Conservation (phyloP, 768 basidiomycete species). For the Podaxis carcinomalis region DNA sequence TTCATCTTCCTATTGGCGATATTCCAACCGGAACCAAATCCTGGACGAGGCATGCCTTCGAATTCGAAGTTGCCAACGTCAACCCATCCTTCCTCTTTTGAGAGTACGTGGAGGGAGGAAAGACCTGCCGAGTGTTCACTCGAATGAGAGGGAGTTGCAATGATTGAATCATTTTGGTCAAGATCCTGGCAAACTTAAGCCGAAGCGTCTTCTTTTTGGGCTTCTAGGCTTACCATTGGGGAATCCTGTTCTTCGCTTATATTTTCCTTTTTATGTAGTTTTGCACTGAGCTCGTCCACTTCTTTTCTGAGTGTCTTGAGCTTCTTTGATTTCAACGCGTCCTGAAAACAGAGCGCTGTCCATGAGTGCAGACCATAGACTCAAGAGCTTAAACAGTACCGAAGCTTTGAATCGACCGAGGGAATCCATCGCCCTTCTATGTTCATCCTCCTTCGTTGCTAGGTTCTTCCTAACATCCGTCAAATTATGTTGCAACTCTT, state of each 20-base stretch:
- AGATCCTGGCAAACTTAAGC: background rate
- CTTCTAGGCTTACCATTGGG: background rate
- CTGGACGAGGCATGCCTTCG: conserved; percentile 35
- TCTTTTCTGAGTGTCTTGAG: conserved; percentile 19
- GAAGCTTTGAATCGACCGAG: conserved; percentile 2
- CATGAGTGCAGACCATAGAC: background rate
- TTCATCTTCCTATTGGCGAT: conserved; percentile 15
- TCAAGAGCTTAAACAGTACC: background rate
- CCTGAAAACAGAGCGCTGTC: background rate
- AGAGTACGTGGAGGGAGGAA: background rate
- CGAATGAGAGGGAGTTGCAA: background rate
- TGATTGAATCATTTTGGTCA: background rate
- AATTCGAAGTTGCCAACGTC: conserved; percentile 25
- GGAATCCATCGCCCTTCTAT: conserved; percentile 11
- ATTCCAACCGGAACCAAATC: conserved; percentile 35
- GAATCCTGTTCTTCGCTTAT: background rate
- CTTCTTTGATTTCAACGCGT: background rate
- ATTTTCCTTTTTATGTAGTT: background rate
- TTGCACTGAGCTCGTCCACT: conserved; percentile 21
- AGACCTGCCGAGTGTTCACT: conserved; percentile 3
- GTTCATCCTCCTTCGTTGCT: conserved; percentile 14
- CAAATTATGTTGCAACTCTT: conserved; percentile 3
- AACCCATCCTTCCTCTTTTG: conserved; percentile 4
- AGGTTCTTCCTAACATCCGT: conserved; percentile 9
- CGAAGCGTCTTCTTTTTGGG: background rate